Conservation (phyloP, 2,329 filamentous ascomycete genomes). For the Dothistroma septosporum region DNA sequence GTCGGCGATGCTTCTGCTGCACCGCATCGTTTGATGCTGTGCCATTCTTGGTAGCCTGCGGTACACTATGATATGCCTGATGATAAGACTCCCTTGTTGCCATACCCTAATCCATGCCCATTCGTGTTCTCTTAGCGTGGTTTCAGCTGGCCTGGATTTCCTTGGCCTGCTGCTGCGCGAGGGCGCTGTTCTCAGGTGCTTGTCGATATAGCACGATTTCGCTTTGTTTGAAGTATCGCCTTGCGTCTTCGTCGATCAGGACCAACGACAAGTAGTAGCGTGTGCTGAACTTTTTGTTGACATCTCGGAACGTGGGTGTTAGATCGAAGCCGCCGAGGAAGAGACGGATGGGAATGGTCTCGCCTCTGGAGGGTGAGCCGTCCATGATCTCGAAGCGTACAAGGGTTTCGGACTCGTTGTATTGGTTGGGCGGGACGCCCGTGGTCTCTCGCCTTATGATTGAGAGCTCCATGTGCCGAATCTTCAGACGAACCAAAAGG, state of each 20-base stretch:
- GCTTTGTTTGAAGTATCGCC: slow-evolving; percentile 98
- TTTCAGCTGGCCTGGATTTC: slow-evolving; percentile 37
- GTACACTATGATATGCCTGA: background rate
- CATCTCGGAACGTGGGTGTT: slow-evolving; percentile 96
- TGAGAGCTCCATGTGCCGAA: slow-evolving; percentile 98
- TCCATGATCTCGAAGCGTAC: slow-evolving; percentile 99
- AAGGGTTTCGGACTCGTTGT: slow-evolving; percentile 97
- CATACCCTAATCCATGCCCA: slow-evolving; percentile 23
- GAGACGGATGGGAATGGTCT: slow-evolving; percentile 92
- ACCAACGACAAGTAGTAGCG: slow-evolving; percentile 96
- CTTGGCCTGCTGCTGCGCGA: slow-evolving; percentile 47
- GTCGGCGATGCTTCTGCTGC: background rate
- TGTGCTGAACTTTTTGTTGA: slow-evolving; percentile 99
- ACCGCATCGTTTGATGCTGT: background rate
- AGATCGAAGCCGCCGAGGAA: slow-evolving; percentile 97
- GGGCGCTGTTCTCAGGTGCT: slow-evolving; percentile 48
- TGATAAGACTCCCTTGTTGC: slow-evolving; percentile 8
- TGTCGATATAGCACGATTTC: slow-evolving; percentile 97
- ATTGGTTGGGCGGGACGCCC: slow-evolving; percentile 93
- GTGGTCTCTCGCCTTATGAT: slow-evolving; percentile 97
- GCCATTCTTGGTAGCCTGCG: background rate
- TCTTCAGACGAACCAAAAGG: slow-evolving; percentile 92
- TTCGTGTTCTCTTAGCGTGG: slow-evolving; percentile 31
- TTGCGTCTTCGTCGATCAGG: slow-evolving; percentile 63
- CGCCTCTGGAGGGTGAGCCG: slow-evolving; percentile 89